These are phyloP conservation scores for Fusarium illudens DNA, from an alignment of 2,329 filamentous ascomycete genomes.

Conservation along the genomic window DNA sequence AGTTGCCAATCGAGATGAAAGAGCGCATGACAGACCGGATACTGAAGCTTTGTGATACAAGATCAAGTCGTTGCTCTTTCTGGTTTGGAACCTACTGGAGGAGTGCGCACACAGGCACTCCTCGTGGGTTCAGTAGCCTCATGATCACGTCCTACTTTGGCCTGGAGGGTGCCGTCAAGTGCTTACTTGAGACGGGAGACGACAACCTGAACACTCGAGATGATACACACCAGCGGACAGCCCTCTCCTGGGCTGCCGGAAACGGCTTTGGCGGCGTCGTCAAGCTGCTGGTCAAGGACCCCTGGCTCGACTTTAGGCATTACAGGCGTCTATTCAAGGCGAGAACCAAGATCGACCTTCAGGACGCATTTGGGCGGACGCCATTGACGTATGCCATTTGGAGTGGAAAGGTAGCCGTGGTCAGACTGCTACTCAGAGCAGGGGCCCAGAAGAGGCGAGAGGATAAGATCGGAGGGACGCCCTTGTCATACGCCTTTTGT, in stretches of 20 bases:
- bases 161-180: background rate
- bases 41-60: background rate
- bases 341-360: conserved; percentile 1
- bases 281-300: background rate
- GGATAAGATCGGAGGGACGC: conserved; percentile 6
- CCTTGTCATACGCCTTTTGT: conserved; percentile 6
- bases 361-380: background rate
- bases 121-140: background rate
- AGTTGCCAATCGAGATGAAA: background rate
- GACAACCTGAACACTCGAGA: conserved; percentile 1
- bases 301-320: background rate
- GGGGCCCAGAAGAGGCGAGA: background rate
- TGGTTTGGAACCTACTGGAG: conserved; percentile 6
- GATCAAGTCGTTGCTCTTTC: background rate
- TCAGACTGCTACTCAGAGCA: conserved; percentile 6
- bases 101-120: background rate
- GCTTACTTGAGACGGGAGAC: background rate
- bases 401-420: conserved; percentile 1
- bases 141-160: conserved; percentile 5
- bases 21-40: background rate
- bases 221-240: background rate
- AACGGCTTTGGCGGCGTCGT: conserved; percentile 7
- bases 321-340: conserved; percentile 3
- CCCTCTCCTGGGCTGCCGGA: conserved; percentile 7
- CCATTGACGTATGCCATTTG: conserved; percentile 16